phyloP scores from a whole-genome alignment of 108 stramenopile genomes.

The Nannochloropsis oceanica region DNA sequence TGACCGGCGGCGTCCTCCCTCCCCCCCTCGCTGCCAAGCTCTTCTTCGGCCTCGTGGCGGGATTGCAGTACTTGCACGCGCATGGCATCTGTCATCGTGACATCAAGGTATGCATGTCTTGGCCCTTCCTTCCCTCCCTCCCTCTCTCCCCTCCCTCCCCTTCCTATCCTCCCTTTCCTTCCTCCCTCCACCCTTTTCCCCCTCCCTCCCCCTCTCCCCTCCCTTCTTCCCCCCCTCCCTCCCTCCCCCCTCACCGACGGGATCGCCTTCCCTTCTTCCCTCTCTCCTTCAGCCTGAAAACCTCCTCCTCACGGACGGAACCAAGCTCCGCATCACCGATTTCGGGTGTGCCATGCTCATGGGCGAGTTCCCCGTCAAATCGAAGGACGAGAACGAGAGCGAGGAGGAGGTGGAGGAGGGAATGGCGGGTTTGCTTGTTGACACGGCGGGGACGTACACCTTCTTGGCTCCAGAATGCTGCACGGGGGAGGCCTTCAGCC shows the following conservation, averaged over 20 bases:
- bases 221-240: not conserved
- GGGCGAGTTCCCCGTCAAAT: not conserved
- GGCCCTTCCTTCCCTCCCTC: not conserved
- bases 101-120: constrained; percentile 18
- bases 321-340: constrained; percentile 21
- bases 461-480: constrained; percentile 18
- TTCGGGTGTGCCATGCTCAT: constrained; percentile 13
- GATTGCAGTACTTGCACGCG: constrained; percentile 40
- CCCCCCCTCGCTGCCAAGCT: constrained; percentile 16
- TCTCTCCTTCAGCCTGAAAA: constrained; percentile 29
- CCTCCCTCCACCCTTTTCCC: not conserved
- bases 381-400: not conserved
- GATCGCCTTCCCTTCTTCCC: no score
- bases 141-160: not conserved
- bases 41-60: constrained; percentile 27
- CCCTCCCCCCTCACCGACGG: no score
- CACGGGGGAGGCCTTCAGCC: constrained; percentile 2
- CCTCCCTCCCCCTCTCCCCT: not conserved
- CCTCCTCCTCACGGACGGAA: constrained; percentile 17
- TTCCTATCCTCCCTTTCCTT: not conserved
- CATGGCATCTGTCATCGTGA: constrained; percentile 39
- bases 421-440: not conserved
- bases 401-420: not conserved
- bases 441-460: constrained; percentile 19
- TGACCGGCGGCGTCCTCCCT: not conserved